phyloP scores from a whole-genome alignment of 164 flowering plant genomes.

The Nymphaea thermarum region DNA sequence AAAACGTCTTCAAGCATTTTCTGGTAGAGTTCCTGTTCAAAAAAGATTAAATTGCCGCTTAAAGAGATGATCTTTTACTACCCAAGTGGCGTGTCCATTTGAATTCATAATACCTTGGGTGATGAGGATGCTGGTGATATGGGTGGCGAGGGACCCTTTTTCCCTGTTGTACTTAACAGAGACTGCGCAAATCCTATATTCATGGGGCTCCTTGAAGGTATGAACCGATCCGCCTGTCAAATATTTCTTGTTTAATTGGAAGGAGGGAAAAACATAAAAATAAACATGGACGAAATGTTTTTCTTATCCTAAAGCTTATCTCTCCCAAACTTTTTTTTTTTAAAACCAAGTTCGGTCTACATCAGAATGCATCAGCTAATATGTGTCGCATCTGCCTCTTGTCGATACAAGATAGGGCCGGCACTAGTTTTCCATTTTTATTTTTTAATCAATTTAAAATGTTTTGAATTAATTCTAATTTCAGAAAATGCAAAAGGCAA shows the following conservation, averaged over 20 bases:
- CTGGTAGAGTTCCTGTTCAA: conserved; percentile 20
- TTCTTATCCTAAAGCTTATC: background rate
- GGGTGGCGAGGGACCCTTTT: background rate
- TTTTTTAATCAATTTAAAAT: too few species aligned
- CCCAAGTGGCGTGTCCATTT: background rate
- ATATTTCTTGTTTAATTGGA: too few species aligned
- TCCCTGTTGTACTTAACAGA: conserved; percentile 19
- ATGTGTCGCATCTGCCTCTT: background rate
- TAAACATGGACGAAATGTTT: background rate
- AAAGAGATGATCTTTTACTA: background rate
- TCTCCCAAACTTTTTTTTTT: too few species aligned
- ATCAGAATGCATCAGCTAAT: background rate
- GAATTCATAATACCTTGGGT: conserved; percentile 11
- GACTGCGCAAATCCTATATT: conserved; percentile 40
- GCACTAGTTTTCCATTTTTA: too few species aligned
- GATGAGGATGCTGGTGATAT: conserved; percentile 3
- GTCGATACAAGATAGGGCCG: background rate
- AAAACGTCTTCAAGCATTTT: conserved; percentile 24
- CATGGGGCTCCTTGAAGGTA: conserved; percentile 55
- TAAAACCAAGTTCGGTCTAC: background rate
- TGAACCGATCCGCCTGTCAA: conserved; percentile 42
- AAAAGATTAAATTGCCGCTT: background rate
- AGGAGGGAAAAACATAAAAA: background rate
- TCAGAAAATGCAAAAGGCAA: too few species aligned
- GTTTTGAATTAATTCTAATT: too few species aligned